Evolutionary conservation across 1,284 basidiomycete genomes (phyloP).

Genomic region (Ceratobasidium sp.): DNA sequence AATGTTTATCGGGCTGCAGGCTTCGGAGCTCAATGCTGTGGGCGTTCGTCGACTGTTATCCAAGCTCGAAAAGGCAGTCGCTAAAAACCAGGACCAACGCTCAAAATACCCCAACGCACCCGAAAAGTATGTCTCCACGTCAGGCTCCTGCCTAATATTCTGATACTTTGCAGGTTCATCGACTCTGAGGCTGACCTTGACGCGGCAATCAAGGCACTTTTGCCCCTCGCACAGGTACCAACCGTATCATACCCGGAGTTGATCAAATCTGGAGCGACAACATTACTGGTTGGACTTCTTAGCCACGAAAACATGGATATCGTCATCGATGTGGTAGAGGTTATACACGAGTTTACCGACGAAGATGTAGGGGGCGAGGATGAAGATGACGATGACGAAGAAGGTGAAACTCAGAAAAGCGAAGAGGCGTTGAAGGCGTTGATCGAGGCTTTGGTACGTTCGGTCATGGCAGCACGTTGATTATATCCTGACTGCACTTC

Average conservation of each 20-base stretch:
- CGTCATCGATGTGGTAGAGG: conserved; percentile 89
- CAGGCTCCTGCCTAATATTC: background rate
- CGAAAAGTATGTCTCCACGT: conserved; percentile 73
- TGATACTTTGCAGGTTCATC: conserved; percentile 80
- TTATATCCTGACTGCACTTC: background rate
- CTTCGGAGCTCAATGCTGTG: conserved; percentile 75
- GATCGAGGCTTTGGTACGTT: conserved; percentile 78
- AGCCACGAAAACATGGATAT: conserved; percentile 96
- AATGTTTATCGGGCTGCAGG: conserved; percentile 58
- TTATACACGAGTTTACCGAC: conserved; percentile 94
- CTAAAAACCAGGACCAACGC: conserved; percentile 95
- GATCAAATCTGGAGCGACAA: conserved; percentile 78
- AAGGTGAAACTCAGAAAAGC: conserved; percentile 62
- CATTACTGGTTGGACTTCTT: conserved; percentile 83
- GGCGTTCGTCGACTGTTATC: conserved; percentile 81
- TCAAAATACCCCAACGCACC: conserved; percentile 93
- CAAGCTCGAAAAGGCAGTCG: conserved; percentile 87
- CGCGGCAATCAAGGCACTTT: conserved; percentile 83
- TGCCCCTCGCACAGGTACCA: conserved; percentile 91
- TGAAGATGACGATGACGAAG: conserved; percentile 75
- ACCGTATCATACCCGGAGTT: conserved; percentile 90
- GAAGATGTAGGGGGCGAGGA: conserved; percentile 90
- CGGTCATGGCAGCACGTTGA: background rate
- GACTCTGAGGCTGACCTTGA: conserved; percentile 98
- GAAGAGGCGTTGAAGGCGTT: conserved; percentile 79